phyloP scores from a whole-genome alignment of 2,329 filamentous ascomycete genomes.

The Neonectria ditissima region DNA sequence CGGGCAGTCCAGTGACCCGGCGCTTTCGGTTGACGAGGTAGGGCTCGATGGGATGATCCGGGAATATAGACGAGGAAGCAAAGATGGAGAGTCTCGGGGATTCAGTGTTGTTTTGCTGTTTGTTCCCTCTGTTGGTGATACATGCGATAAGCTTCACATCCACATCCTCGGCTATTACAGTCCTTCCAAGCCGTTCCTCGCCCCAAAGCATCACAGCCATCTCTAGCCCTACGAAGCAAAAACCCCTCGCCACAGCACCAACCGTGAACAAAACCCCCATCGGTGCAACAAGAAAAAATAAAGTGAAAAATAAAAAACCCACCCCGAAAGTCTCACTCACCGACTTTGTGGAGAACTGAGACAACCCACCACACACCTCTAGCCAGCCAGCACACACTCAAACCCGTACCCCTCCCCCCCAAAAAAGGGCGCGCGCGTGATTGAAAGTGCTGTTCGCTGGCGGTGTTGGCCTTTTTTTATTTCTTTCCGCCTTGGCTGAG shows the following conservation, averaged over 20 bases:
- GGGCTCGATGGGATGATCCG: not conserved
- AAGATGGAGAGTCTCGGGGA: not conserved
- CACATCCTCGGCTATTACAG: not conserved
- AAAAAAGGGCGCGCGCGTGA: not conserved
- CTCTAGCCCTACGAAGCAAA: not conserved
- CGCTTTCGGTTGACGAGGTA: slow-evolving; percentile 24
- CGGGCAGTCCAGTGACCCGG: slow-evolving; percentile 9
- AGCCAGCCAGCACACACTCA: not conserved
- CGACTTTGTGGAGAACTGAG: not conserved
- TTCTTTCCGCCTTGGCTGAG: not conserved
- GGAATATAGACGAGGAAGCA: not conserved
- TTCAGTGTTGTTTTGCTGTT: not conserved
- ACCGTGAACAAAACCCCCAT: not conserved
- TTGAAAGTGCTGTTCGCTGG: not conserved
- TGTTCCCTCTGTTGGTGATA: not conserved
- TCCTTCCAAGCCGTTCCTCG: not conserved
- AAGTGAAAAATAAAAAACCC: not conserved
- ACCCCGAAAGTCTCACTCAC: not conserved
- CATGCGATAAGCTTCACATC: not conserved
- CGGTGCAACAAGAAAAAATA: not conserved
- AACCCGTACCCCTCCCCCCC: too few relatives aligned
- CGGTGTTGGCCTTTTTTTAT: not conserved
- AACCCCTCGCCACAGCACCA: not conserved
- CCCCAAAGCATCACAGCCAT: not conserved
- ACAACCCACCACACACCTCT: too few relatives aligned